Evolutionary conservation across 2,329 filamentous ascomycete species (phyloP), one percentile per base, ranked within the genome.

Genomic region (Fusarium sp.): DNA sequence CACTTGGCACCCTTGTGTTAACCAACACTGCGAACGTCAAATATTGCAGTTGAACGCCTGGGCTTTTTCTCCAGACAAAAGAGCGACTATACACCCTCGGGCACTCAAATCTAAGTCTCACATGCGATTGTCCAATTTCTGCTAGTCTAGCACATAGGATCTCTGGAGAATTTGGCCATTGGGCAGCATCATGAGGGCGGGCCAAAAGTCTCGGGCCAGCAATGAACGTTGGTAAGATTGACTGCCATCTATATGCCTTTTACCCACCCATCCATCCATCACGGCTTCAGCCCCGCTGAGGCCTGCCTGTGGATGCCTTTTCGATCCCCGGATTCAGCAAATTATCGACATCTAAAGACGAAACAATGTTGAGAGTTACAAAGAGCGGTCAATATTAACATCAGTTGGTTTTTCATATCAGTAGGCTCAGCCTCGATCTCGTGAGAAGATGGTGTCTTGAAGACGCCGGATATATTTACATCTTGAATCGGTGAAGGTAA

Each of bases 291-390:
- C 63, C 59, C 59, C 54, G 51, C 51, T 65, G 66, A 68, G 66
- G 66, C 66, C 66, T 29, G 64, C 64, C 49, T 68, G 66, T 56
- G 50, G 53, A 59, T 45, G 59, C 53, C 63, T 68, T 58, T 64
- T 50, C n/a, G 49, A 47, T 51, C 50, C 22, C 56, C 59, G 24
- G n/a, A 20, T 32, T 20, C 61, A 60, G 43, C 54, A 66, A 60
- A 49, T 60, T 49, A 30, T 40, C 24, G 38, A 27, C 43, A 32
- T 40, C 29, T 32, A 38, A 34, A 54, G 18, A 49, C 25, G 43
- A 60, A 45, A 40, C 60, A 51, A 29, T 50, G 34, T 50, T 50
- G 44, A 47, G 10, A 40, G 25, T 53, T 5, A 40, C 58, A 68
- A 63, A 68, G 27, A 52, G 65, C 65, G 65, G 65, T 68, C 52